These are phyloP conservation scores for Penicillium roqueforti DNA, from an alignment of 495 filamentous ascomycete species.

Conservation along the genomic window DNA sequence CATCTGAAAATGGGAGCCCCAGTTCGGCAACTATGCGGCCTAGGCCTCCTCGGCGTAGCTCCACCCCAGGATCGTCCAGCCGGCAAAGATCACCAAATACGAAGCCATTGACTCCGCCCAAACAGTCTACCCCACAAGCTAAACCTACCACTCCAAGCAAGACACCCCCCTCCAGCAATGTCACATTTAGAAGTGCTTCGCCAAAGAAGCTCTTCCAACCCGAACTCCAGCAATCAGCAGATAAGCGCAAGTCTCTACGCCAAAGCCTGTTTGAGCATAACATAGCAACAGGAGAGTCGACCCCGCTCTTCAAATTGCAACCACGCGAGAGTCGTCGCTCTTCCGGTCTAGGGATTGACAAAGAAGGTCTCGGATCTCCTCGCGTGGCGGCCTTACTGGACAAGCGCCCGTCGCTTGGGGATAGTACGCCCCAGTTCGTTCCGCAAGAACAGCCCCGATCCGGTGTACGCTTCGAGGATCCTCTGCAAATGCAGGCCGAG, in stretches of 20 bases:
- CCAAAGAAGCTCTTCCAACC: constrained; percentile 52
- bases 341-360: constrained; percentile 72
- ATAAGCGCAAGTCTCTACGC: constrained; percentile 34
- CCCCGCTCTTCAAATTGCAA: constrained; percentile 61
- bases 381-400: constrained; percentile 70
- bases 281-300: constrained; percentile 51
- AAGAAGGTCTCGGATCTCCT: constrained; percentile 73
- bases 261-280: constrained; percentile 57
- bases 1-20: constrained; percentile 59
- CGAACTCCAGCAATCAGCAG: constrained; percentile 41
- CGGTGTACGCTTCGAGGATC: constrained; percentile 63
- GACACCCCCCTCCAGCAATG: constrained; percentile 48
- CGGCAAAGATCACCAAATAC: constrained; percentile 36
- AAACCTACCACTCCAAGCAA: constrained; percentile 50
- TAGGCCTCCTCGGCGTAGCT: constrained; percentile 51
- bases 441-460: constrained; percentile 43
- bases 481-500: constrained; percentile 61
- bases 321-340: constrained; percentile 59
- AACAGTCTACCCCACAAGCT: constrained; percentile 48
- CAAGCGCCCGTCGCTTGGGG: constrained; percentile 65
- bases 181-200: constrained; percentile 45
- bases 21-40: constrained; percentile 52
- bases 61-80: constrained; percentile 31
- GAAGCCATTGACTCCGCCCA: constrained; percentile 47
- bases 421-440: constrained; percentile 59